phyloP scores from a whole-genome alignment of 257 asterid species.

The Przewalskia tangutica region DNA sequence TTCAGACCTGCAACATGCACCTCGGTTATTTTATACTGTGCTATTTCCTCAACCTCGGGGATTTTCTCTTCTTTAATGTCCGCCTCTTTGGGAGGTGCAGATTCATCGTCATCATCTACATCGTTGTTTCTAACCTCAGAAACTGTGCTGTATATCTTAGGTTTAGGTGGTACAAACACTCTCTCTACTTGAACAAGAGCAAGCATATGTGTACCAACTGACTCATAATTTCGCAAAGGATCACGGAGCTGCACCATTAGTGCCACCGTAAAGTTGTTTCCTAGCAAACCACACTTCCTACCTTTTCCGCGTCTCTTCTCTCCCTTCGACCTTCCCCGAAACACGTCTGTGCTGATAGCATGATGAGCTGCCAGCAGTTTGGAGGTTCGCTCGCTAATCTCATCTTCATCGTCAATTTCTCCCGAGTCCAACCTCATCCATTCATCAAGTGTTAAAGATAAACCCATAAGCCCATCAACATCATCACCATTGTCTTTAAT shows the following conservation, averaged over 20 bases:
- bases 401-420: slow-evolving; percentile 63
- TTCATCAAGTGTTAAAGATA: slow-evolving; percentile 83
- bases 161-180: slow-evolving; percentile 82
- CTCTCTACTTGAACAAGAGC: slow-evolving; percentile 95
- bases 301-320: slow-evolving; percentile 71
- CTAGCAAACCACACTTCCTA: slow-evolving; percentile 63
- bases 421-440: slow-evolving; percentile 99
- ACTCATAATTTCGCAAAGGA: slow-evolving; percentile 79
- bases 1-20: slow-evolving; percentile 75
- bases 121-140: slow-evolving; percentile 23
- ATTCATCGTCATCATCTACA: slow-evolving; percentile 26
- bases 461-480: slow-evolving; percentile 84
- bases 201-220: slow-evolving; percentile 95
- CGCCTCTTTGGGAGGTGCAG: slow-evolving; percentile 18
- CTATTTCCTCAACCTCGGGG: slow-evolving; percentile 39
- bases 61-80: slow-evolving; percentile 33
- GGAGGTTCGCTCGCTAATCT: slow-evolving; percentile 54
- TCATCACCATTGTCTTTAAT: slow-evolving; percentile 59
- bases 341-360: slow-evolving; percentile 57
- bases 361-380: slow-evolving; percentile 90
- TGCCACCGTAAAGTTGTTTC: slow-evolving; percentile 90
- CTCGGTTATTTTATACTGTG: slow-evolving; percentile 72
- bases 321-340: slow-evolving; percentile 56
- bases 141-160: slow-evolving; percentile 58
- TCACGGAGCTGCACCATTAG: slow-evolving; percentile 95